Evolutionary conservation across 2,329 filamentous ascomycete genomes (phyloP).

Genomic region (Xylariaceae sp.): DNA sequence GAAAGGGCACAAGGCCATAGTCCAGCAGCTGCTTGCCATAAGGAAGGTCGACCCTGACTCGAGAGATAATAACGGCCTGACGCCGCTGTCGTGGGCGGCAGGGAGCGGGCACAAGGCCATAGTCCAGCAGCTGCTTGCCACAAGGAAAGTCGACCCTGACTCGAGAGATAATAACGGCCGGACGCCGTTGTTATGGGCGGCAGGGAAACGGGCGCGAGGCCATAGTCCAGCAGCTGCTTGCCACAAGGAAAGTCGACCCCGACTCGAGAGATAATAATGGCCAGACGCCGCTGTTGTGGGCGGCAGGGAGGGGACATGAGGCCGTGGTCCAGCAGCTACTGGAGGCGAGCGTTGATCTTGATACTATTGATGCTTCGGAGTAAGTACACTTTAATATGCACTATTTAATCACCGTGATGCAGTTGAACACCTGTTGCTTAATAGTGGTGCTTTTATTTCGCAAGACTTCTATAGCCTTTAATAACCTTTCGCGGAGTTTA

Average conservation of each 20-base stretch:
- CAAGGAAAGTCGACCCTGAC: neutral
- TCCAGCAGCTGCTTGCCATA: too few species aligned
- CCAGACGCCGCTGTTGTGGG: too few species aligned
- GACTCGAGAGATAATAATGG: too few species aligned
- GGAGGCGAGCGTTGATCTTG: neutral
- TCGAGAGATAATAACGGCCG: neutral
- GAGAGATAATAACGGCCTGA: neutral
- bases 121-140: neutral
- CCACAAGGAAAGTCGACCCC: too few species aligned
- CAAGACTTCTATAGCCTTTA: slow-evolving; percentile 4
- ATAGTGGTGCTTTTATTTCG: slow-evolving; percentile 4
- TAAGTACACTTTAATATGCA: neutral
- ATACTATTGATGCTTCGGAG: neutral
- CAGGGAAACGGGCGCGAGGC: neutral
- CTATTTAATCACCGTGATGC: neutral
- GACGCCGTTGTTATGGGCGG: neutral
- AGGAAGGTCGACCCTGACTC: neutral
- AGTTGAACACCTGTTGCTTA: slow-evolving; percentile 1
- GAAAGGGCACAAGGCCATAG: neutral
- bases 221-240: neutral
- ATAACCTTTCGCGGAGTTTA: neutral
- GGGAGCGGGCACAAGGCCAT: neutral
- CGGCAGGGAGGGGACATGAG: too few species aligned
- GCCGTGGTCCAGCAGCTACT: too few species aligned
- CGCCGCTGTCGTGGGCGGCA: neutral